Evolutionary conservation across 345 rosid genomes (phyloP).

Genomic region (Citrus trifoliata): DNA sequence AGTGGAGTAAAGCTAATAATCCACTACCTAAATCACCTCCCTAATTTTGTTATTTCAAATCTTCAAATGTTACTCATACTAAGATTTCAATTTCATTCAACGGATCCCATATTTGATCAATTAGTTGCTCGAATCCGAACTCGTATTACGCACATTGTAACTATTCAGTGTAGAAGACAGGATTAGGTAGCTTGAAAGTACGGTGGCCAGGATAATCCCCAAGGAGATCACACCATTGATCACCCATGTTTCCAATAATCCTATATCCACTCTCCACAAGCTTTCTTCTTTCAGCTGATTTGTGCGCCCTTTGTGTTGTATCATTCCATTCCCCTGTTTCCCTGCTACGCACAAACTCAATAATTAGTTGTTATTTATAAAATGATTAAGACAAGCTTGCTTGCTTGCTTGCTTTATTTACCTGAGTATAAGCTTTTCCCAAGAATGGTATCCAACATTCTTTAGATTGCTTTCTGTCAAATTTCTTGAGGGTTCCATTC

Average conservation of each 20-base stretch:
- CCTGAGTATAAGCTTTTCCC: slow-evolving; percentile 36
- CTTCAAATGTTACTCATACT: no score
- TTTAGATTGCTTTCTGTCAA: slow-evolving; percentile 26
- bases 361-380: no score
- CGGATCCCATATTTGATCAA: no score
- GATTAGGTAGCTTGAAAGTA: slow-evolving; percentile 46
- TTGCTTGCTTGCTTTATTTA: slow-evolving; percentile 7
- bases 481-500: neutral
- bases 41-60: no score
- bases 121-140: no score
- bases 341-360: slow-evolving; percentile 9
- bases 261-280: slow-evolving; percentile 33
- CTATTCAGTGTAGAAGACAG: slow-evolving; percentile 23
- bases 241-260: slow-evolving; percentile 44
- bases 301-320: slow-evolving; percentile 20
- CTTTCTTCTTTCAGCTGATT: slow-evolving; percentile 29
- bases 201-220: slow-evolving; percentile 25
- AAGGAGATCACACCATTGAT: slow-evolving; percentile 41
- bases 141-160: no score
- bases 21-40: no score
- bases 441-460: slow-evolving; percentile 31
- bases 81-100: no score
- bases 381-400: no score
- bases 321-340: slow-evolving; percentile 10
- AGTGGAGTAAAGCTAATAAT: no score